Base-by-base conservation (phyloP, 306 rosid species). In the Boehmeria nivea region DNA sequence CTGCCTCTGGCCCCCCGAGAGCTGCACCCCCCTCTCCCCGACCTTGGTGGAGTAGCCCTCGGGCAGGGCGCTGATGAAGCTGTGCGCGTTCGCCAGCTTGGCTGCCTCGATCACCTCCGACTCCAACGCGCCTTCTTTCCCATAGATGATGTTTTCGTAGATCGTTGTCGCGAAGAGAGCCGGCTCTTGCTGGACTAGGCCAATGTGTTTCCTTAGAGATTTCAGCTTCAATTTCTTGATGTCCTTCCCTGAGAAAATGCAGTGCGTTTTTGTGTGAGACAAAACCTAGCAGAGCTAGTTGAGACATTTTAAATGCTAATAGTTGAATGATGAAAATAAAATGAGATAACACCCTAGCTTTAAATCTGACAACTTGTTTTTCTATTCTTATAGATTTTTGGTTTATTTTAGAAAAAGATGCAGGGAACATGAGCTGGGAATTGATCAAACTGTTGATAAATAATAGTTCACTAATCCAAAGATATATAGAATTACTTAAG, bases 41-140 rank as follows among this genome's bases (percentile, higher is more conserved):
- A 91, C 98, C 63, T 81, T 82, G n/a, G 98, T 91, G 7, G 75
- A 76, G 81, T 84, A 91, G n/a, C 96, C 98, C 22, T 84, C 98
- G 3, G 98, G 98, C 42, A 91, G 87, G 3, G 63, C 81, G 67
- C 96, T 87, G 62, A 91, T 82, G 55, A 84, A 87, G 71, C 23
- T 80, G 33, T 91, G 93, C 12, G 98, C 98, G 77, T 84, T 87
- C 34, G 98, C 93, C 17, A 80, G 87, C 74, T 87, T 91, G 0
- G 96, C 95, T 43, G 98, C 93, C 78, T 87, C 89, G 21, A 82
- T 80, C 14, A 84, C 96, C 69, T 87, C 98, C 18, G 85, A 78
- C 61, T 87, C 96, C 26, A 85, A 68, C 1, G 89, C 93, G 54
- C 95, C 98, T 65, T 87, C 96, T 51, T 72, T 91, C 51, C 98